Evolutionary conservation across 2,329 filamentous ascomycete species (phyloP), one percentile per base, ranked within the genome.

Genomic region (Sclerotinia trifoliorum): DNA sequence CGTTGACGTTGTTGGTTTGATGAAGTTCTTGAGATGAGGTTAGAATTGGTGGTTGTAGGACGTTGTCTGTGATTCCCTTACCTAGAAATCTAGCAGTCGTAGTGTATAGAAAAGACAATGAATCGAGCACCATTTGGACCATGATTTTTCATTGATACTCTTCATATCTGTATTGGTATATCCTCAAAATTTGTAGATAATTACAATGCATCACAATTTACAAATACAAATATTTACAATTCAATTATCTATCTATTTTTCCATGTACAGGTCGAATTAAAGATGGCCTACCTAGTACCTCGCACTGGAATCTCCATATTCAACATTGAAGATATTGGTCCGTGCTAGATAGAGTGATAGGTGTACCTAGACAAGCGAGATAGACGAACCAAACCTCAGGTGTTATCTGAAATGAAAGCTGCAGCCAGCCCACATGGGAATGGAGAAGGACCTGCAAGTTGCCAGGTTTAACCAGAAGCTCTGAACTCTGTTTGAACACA

Each of bases 21-120:
- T 67, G 65, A 17, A 44, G 56, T 49, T 67, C 32, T 54, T 52
- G 26, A 48, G 48, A 46, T 61, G 65, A 62, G 56, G 64, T 66
- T 39, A 17, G 65, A 61, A 46, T 67, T 67, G 60, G 57, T 67
- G 58, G 65, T 67, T 67, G 65, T 51, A 62, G 52, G 57, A 67
- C 65, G 65, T 67, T 63, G 65, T 67, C 56, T 55, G 62, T 60
- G 46, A 49, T 67, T 67, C 49, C 65, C 65, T 67, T 67, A 67
- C 56, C 54, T 58, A 49, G 55, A 66, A 48, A 60, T 66, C 64
- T 51, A 66, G 64, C 64, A 51, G n/a, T 60, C n/a, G 44, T 66
- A 66, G 42, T 60, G 64, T 61, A 24, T 61, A 21, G 55, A 61
- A 51, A 60, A 46, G 65, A 67, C 65, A 62, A 62, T 67, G 65